Evolutionary conservation across 2,329 filamentous ascomycete genomes (phyloP), one percentile per base, ranked within the genome.

Genomic region (Penicillium italicum): DNA sequence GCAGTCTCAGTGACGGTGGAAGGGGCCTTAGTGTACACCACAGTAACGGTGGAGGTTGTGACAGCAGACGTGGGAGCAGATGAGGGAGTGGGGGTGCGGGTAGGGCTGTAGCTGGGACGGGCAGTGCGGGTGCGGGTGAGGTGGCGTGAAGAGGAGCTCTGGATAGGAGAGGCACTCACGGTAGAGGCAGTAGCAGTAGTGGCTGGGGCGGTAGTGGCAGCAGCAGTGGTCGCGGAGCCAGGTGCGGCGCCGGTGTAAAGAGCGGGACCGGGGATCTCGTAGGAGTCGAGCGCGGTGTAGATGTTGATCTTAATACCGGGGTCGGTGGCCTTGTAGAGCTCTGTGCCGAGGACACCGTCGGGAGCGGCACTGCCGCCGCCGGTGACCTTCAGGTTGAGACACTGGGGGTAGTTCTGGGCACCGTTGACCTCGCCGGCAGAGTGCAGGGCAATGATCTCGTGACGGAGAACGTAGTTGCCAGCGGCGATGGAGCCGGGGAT

Each of bases 341-440:
- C 70, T 12, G 80, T 83, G 50, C 79, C 83, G 14, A 76, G 66
- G 18, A 75, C 77, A 56, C 83, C 84, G 30, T 71, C 64, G 22
- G 79, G 78, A 50, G 73, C 61, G 58, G 66, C 73, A 31, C 74
- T 77, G 48, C 80, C 78, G 20, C 80, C 82, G 49, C 82, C 82
- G 33, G 80, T 80, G 60, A 87, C 74, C 67, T 84, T 77, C 59
- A 87, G 66, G 76, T 87, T 85, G 63, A 84, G 74, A 70, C 85
- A 83, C 60, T 79, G 77, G 54, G 81, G 80, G 72, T 83, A 83
- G 70, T 81, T 81, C 71, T 82, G 79, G 28, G 78, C 77, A 10
- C 79, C 79, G 59, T 79, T 72, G 51, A 66, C 66, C 26, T 72
- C 67, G 2, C 71, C 69, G 34, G 78, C 75, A 61, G 77, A 76